phyloP scores from a whole-genome alignment of 176 grass and related monocot genomes.

The Oryza brachyantha region DNA sequence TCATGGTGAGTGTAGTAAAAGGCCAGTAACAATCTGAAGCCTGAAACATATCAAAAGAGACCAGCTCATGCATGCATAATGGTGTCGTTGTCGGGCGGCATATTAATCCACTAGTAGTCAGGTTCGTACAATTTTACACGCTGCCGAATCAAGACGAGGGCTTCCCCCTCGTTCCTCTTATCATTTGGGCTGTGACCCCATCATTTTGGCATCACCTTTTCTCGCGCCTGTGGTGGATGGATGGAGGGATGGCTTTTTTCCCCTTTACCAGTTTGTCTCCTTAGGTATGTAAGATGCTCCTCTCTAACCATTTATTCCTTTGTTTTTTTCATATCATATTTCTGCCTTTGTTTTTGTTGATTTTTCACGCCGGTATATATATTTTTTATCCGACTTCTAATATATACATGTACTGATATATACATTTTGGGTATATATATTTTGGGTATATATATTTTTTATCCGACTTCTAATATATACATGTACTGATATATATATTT shows the following conservation, averaged over 20 bases:
- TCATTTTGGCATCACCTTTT: constrained; percentile 36
- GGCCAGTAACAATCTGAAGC: background rate
- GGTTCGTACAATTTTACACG: constrained; percentile 35
- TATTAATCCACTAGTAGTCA: background rate
- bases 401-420: background rate
- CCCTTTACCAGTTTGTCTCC: constrained; percentile 35
- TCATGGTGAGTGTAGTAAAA: no score
- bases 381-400: background rate
- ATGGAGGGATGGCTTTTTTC: constrained; percentile 15
- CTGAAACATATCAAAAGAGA: background rate
- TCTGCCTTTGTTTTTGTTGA: background rate
- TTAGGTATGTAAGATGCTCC: constrained; percentile 17
- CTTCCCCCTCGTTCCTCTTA: constrained; percentile 16
- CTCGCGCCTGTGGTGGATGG: background rate
- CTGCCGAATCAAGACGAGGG: constrained; percentile 29
- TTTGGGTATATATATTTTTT: no score
- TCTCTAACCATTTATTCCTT: background rate
- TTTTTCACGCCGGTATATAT: background rate
- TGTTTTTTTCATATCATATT: background rate
- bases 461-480: no score
- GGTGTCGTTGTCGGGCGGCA: constrained; percentile 17
- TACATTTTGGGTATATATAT: no score
- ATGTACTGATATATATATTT: no score
- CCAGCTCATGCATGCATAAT: constrained; percentile 27
- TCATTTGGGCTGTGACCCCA: constrained; percentile 36